These are phyloP conservation scores for Cinnamomum micranthum DNA, from an alignment of 164 flowering plant species.

Conservation along the genomic window DNA sequence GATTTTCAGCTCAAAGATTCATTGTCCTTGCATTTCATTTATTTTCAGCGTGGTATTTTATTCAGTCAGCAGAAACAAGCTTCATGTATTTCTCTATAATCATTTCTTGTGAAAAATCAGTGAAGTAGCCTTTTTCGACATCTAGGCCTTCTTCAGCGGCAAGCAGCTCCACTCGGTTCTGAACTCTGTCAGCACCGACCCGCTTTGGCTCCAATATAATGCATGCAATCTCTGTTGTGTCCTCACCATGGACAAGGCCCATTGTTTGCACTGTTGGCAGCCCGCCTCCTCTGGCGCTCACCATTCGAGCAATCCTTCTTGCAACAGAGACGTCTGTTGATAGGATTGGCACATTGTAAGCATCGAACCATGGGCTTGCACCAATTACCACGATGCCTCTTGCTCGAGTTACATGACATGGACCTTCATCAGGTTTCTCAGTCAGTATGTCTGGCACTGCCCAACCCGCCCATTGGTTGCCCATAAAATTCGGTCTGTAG, in stretches of 20 bases:
- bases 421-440: slow-evolving; percentile 58
- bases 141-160: slow-evolving; percentile 59
- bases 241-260: slow-evolving; percentile 67
- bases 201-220: slow-evolving; percentile 57
- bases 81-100: slow-evolving; percentile 15
- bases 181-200: slow-evolving; percentile 72
- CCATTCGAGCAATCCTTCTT: slow-evolving; percentile 50
- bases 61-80: slow-evolving; percentile 5
- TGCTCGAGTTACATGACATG: slow-evolving; percentile 32
- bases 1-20: too few relatives aligned
- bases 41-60: background rate
- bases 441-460: slow-evolving; percentile 37
- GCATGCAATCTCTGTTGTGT: slow-evolving; percentile 66
- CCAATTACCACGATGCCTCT: slow-evolving; percentile 60
- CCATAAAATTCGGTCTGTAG: slow-evolving; percentile 54
- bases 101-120: slow-evolving; percentile 53
- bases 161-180: slow-evolving; percentile 49
- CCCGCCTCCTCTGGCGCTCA: slow-evolving; percentile 84
- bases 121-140: slow-evolving; percentile 72
- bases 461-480: slow-evolving; percentile 68
- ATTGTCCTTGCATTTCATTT: background rate
- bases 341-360: slow-evolving; percentile 61
- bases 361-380: slow-evolving; percentile 57
- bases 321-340: slow-evolving; percentile 46
- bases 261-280: slow-evolving; percentile 68